Percentiles rank a stretch among this genome's conserved stretches.
These are phyloP conservation scores for Aplosporella prunicola DNA, from an alignment of 2,329 filamentous ascomycete species.

Conservation along the genomic window DNA sequence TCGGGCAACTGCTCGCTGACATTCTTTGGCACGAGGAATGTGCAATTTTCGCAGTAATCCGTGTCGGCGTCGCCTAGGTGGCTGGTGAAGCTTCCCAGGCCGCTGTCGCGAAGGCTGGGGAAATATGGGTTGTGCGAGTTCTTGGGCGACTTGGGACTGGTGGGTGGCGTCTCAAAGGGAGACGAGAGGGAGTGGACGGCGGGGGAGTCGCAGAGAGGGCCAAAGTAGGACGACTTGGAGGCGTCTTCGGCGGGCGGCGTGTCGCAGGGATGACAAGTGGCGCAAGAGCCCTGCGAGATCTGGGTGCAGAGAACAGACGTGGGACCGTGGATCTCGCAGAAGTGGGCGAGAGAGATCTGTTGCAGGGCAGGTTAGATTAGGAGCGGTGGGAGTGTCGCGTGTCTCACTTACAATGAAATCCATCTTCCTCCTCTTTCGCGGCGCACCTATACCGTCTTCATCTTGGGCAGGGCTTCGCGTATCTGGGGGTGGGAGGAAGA, in stretches of 20 bases:
- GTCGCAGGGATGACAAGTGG: conserved; percentile 41
- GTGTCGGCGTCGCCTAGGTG: conserved; percentile 34
- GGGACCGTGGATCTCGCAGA: conserved; percentile 53
- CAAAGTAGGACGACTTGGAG: conserved; percentile 25
- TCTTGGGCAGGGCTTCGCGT: conserved; percentile 5
- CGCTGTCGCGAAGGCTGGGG: conserved; percentile 23
- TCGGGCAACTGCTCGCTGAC: conserved; percentile 44
- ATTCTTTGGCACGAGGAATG: conserved; percentile 45
- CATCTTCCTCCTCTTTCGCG: conserved; percentile 18
- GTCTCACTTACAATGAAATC: conserved; percentile 29
- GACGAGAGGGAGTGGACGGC: conserved; percentile 23
- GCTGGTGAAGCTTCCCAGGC: conserved; percentile 22
- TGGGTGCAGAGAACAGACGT: conserved; percentile 54
- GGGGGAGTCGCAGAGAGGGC: conserved; percentile 16
- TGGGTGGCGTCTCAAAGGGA: conserved; percentile 33
- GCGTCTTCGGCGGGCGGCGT: conserved; percentile 32
- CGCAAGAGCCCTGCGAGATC: conserved; percentile 45
- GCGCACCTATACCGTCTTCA: conserved; percentile 9
- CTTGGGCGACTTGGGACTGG: conserved; percentile 29
- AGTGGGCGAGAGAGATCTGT: conserved; percentile 54
- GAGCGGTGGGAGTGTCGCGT: conserved; percentile 6
- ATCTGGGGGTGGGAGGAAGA: not conserved
- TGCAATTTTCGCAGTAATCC: conserved; percentile 50
- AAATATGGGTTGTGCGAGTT: conserved; percentile 41
- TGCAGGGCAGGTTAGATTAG: conserved; percentile 15